Conservation (phyloP, 2,329 filamentous ascomycete genomes). For the Aspergillus vadensis region DNA sequence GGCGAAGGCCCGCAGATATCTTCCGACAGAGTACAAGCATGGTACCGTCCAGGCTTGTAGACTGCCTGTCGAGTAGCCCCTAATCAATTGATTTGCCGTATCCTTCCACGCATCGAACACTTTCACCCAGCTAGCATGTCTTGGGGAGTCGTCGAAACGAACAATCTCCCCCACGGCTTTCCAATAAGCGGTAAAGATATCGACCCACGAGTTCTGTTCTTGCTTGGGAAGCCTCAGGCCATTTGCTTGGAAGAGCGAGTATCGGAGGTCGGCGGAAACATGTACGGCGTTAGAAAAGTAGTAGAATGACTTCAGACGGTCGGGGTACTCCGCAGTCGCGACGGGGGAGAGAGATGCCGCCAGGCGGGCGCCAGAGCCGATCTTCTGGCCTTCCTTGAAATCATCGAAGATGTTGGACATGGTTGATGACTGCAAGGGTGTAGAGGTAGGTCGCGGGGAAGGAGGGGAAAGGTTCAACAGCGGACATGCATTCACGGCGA, state of each 20-base stretch:
- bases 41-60: constrained; percentile 93
- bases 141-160: constrained; percentile 58
- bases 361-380: constrained; percentile 69
- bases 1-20: constrained; percentile 82
- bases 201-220: constrained; percentile 79
- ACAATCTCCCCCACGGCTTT: constrained; percentile 75
- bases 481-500: neutral
- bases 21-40: constrained; percentile 82
- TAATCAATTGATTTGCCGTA: constrained; percentile 71
- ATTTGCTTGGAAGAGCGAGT: constrained; percentile 66
- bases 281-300: constrained; percentile 68
- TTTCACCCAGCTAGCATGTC: constrained; percentile 69
- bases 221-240: constrained; percentile 60
- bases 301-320: constrained; percentile 70
- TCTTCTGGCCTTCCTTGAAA: constrained; percentile 69
- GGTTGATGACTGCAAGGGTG: constrained; percentile 12
- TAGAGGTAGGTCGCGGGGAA: neutral
- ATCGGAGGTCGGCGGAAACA: constrained; percentile 69
- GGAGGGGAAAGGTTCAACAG: neutral
- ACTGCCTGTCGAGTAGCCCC: constrained; percentile 73
- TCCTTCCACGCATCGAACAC: constrained; percentile 91
- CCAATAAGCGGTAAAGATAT: constrained; percentile 84
- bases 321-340: constrained; percentile 61
- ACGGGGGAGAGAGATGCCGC: constrained; percentile 75
- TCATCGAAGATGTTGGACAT: constrained; percentile 76